Conservation (phyloP, 495 filamentous ascomycete genomes). For the Penicillium canariense region DNA sequence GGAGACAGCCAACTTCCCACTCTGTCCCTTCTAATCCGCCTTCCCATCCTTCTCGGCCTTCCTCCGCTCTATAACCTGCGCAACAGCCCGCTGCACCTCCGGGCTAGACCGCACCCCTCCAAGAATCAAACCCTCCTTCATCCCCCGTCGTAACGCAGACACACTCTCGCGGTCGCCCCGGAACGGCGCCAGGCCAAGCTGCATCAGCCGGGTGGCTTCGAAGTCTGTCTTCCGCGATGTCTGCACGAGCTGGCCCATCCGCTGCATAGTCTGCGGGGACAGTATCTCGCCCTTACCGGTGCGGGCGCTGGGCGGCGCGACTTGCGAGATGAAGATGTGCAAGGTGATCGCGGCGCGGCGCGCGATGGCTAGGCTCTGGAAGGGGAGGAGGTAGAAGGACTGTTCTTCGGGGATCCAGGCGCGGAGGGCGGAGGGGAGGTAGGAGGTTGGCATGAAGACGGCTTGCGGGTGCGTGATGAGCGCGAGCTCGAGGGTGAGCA, state of each 20-base stretch:
- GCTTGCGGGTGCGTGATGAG: conserved; percentile 63
- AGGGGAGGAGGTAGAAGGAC: conserved; percentile 70
- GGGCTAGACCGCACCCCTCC: conserved; percentile 69
- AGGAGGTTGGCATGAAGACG: conserved; percentile 34
- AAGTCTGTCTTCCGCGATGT: conserved; percentile 55
- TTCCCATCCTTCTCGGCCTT: conserved; percentile 30
- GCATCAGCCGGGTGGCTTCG: conserved; percentile 68
- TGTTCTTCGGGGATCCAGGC: conserved; percentile 53
- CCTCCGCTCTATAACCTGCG: conserved; percentile 56
- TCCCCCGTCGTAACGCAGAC: conserved; percentile 56
- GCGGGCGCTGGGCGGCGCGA: conserved; percentile 38
- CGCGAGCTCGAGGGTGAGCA: conserved; percentile 73
- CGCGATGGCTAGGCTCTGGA: conserved; percentile 76
- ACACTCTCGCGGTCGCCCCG: conserved; percentile 63
- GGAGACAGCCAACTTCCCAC: too few relatives aligned
- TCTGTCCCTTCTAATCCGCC: conserved; percentile 13
- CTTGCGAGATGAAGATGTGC: conserved; percentile 88
- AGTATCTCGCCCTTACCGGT: conserved; percentile 19
- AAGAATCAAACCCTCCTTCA: conserved; percentile 76
- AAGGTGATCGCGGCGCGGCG: conserved; percentile 74
- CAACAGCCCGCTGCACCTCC: conserved; percentile 73
- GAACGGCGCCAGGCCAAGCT: conserved; percentile 81
- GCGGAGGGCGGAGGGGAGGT: conserved; percentile 41
- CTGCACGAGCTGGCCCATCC: conserved; percentile 41
- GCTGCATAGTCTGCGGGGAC: conserved; percentile 38